Conservation (phyloP, 2,329 filamentous ascomycete genomes). For the Anthostomella pinea region DNA sequence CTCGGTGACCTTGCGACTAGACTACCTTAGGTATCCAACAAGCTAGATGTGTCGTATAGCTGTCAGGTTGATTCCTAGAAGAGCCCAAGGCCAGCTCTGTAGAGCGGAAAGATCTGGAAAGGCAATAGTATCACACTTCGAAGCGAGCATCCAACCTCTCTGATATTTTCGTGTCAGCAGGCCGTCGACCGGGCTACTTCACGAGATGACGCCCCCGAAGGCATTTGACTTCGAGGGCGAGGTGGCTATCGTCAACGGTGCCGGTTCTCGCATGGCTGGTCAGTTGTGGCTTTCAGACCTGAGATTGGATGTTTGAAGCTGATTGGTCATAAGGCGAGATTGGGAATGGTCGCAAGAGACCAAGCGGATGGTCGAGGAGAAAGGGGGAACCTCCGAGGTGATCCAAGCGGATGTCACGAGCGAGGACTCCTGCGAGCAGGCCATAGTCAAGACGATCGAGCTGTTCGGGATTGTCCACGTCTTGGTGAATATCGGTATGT, state of each 20-base stretch:
- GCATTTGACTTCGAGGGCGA: slow-evolving; percentile 29
- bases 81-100: too few relatives aligned
- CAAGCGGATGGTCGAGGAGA: slow-evolving; percentile 28
- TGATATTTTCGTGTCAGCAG: too few relatives aligned
- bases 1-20: too few relatives aligned
- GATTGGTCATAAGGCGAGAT: slow-evolving; percentile 20
- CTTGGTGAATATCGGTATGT: slow-evolving; percentile 28
- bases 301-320: background rate
- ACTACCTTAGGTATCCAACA: too few relatives aligned
- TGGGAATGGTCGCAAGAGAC: slow-evolving; percentile 31
- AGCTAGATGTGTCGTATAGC: too few relatives aligned
- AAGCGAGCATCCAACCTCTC: too few relatives aligned
- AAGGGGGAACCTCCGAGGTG: slow-evolving; percentile 24
- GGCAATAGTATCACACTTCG: too few relatives aligned
- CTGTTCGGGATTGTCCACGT: slow-evolving; percentile 26
- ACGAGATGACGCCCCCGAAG: slow-evolving; percentile 13
- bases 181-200: too few relatives aligned
- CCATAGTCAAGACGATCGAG: slow-evolving; percentile 20
- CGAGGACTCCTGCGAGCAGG: slow-evolving; percentile 22
- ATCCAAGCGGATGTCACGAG: slow-evolving; percentile 25
- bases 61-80: too few relatives aligned
- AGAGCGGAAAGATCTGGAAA: too few relatives aligned
- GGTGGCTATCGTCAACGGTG: slow-evolving; percentile 33
- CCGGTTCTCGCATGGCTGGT: slow-evolving; percentile 29
- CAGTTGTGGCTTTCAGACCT: background rate